Evolutionary conservation across 495 filamentous ascomycete species (phyloP).

Genomic region (Trichocladium uniseriatum): DNA sequence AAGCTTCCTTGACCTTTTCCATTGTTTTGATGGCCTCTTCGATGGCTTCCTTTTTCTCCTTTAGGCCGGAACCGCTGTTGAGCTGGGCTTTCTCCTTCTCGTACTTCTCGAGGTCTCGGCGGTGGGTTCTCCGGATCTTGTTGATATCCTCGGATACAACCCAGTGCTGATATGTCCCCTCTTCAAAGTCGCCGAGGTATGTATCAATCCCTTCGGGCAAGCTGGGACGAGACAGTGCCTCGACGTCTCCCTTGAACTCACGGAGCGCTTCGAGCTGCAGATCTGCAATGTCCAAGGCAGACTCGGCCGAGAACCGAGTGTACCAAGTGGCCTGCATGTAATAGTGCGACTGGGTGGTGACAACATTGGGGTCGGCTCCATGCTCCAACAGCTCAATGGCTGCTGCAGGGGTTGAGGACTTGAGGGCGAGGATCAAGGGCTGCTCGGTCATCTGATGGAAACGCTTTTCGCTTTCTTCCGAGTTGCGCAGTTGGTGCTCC

Average conservation of each 20-base stretch:
- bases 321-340: slow-evolving; percentile 20
- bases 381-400: slow-evolving; percentile 48
- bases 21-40: slow-evolving; percentile 39
- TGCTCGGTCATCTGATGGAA: slow-evolving; percentile 40
- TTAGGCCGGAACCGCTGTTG: slow-evolving; percentile 25
- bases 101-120: slow-evolving; percentile 18
- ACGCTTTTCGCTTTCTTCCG: slow-evolving; percentile 33
- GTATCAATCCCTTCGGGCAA: slow-evolving; percentile 23
- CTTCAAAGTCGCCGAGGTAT: slow-evolving; percentile 36
- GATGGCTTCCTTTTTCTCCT: slow-evolving; percentile 46
- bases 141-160: slow-evolving; percentile 31
- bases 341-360: slow-evolving; percentile 30
- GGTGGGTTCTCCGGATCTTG: not conserved
- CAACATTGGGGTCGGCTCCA: slow-evolving; percentile 50
- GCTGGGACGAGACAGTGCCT: not conserved
- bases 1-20: slow-evolving; percentile 40
- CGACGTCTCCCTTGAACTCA: slow-evolving; percentile 31
- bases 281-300: slow-evolving; percentile 49
- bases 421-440: slow-evolving; percentile 51
- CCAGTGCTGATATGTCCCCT: slow-evolving; percentile 48
- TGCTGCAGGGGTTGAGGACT: slow-evolving; percentile 38
- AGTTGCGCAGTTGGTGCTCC: slow-evolving; percentile 17
- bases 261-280: slow-evolving; percentile 40
- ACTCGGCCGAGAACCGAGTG: slow-evolving; percentile 24
- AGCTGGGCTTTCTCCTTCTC: slow-evolving; percentile 25